These are phyloP conservation scores for Termitomyces sp. DNA, from an alignment of 768 basidiomycete species.

Conservation along the genomic window DNA sequence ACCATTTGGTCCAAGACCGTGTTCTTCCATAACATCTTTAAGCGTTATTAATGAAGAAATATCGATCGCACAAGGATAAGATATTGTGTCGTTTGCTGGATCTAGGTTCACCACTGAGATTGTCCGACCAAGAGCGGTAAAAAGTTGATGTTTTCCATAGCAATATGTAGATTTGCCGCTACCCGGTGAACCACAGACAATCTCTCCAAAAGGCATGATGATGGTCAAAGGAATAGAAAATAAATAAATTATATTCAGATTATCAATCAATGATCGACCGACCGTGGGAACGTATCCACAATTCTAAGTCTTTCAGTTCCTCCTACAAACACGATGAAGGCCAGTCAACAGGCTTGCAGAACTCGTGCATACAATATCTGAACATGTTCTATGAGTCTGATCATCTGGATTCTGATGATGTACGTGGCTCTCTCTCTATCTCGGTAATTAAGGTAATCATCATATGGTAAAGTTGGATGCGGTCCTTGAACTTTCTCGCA, in stretches of 20 bases:
- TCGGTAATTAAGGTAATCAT: not conserved
- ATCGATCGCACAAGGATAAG: conserved; percentile 88
- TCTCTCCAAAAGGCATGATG: conserved; percentile 80
- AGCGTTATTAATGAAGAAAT: conserved; percentile 84
- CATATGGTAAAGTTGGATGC: conserved; percentile 15
- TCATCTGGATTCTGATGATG: conserved; percentile 27
- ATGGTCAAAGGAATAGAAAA: not conserved
- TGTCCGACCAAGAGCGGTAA: conserved; percentile 79
- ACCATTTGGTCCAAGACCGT: conserved; percentile 90
- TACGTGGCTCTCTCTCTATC: conserved; percentile 11
- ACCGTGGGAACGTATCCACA: not conserved
- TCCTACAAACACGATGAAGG: not conserved
- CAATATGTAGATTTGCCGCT: conserved; percentile 88
- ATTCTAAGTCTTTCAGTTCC: not conserved
- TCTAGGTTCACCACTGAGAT: conserved; percentile 93
- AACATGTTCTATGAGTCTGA: conserved; percentile 14
- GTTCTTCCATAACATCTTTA: conserved; percentile 78
- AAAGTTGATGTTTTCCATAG: conserved; percentile 83
- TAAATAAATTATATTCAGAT: not conserved
- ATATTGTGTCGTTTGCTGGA: conserved; percentile 85
- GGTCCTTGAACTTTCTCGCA: conserved; percentile 18
- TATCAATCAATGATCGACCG: not conserved
- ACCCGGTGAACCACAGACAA: conserved; percentile 82
- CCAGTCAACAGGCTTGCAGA: not conserved
- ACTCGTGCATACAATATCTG: not conserved